Evolutionary conservation across 2,329 filamentous ascomycete genomes (phyloP), one percentile per base, ranked within the genome.

Genomic region (Plectosphaerella plurivora): DNA sequence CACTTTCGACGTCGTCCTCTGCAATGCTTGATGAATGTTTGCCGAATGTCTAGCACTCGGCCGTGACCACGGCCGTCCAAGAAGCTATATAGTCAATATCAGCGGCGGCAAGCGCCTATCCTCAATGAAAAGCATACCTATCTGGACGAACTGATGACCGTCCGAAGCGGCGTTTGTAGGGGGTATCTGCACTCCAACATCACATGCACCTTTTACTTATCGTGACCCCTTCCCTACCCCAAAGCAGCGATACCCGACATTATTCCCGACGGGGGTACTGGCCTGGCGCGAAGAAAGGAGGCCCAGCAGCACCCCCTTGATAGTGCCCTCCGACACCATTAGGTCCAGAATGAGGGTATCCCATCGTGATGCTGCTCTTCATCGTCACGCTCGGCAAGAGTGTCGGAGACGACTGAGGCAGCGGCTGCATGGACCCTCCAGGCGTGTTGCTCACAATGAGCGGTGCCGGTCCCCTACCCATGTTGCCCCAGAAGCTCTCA

Each of bases 401-500:
- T 12, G 28, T 33, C 7, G 28, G 28, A 5, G 28, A 33, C 7
- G 28, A 33, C 28, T 33, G 28, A 33, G 28, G 11, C 28, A 33
- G 8, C 11, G 28, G 28, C 28, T 33, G 28, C 28, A 33, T 33
- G 28, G 28, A 33, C 28, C 28, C 28, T 8, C 28, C 28, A 5
- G 28, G 28, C 8, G 28, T 33, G 11, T 33, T 33, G 28, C 28
- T 33, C 28, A 33, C 37, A 14, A 41, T 18, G 37, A n/a, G 37
- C 37, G 14, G 15, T n/a, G 37, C 37, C 37, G 37, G 37, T n/a
- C 15, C 16, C 37, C 15, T 18, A 8, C 16, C 16, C 41, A 20
- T 44, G n/a, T 18, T 16, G 12, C 61, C 60, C 68, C 68, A 72
- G 24, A 73, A 53, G 49, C 58, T 63, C 42, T 71, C 68, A 48